These are phyloP conservation scores for Tylopilus plumbeoviolaceoides DNA, from an alignment of 768 basidiomycete species.

Conservation along the genomic window DNA sequence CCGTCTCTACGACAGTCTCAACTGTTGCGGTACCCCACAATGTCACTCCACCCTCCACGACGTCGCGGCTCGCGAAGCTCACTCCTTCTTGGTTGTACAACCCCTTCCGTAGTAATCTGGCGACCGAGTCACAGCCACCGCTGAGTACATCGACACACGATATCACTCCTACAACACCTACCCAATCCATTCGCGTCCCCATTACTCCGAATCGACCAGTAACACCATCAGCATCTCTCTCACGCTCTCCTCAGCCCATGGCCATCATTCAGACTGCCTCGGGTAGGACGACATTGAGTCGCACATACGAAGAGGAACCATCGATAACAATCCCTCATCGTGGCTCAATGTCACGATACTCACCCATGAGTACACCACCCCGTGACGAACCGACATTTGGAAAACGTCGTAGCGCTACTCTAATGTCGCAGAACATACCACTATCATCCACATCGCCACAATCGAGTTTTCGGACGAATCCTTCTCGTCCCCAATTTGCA, in stretches of 20 bases:
- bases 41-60: constrained; percentile 24
- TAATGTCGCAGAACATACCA: constrained; percentile 35
- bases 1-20: constrained; percentile 40
- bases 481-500: constrained; percentile 55
- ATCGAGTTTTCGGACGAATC: constrained; percentile 49
- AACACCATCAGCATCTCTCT: constrained; percentile 29
- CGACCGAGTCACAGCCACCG: constrained; percentile 52
- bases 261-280: constrained; percentile 36
- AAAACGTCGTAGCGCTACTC: constrained; percentile 49
- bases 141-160: constrained; percentile 46
- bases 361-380: constrained; percentile 67
- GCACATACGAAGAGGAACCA: constrained; percentile 59
- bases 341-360: constrained; percentile 48
- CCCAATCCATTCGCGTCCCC: constrained; percentile 28
- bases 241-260: constrained; percentile 40
- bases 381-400: constrained; percentile 56
- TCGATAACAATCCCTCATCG: constrained; percentile 39
- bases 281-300: constrained; percentile 45
- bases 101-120: constrained; percentile 56
- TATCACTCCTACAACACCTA: constrained; percentile 17
- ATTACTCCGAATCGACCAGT: constrained; percentile 28
- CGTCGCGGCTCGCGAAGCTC: constrained; percentile 51
- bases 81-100: constrained; percentile 79
- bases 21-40: constrained; percentile 16
- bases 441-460: constrained; percentile 47